phyloP scores from a whole-genome alignment of 176 grass and related monocot species.

The Triticum timopheevii region DNA sequence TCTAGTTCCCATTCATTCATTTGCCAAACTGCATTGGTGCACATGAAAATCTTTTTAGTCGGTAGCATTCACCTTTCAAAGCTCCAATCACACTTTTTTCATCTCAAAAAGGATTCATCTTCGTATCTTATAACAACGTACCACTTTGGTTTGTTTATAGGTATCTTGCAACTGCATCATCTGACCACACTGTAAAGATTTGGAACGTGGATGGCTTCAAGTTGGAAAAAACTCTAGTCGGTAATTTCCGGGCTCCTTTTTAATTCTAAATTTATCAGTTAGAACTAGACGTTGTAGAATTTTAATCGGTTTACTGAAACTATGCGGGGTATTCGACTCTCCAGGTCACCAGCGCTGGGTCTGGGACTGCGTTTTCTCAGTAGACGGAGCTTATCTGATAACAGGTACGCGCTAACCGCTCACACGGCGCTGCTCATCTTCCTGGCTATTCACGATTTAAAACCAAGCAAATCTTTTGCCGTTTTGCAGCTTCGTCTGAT shows the following conservation, averaged over 20 bases:
- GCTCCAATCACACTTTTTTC: not conserved
- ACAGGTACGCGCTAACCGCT: slow-evolving; percentile 45
- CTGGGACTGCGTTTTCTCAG: slow-evolving; percentile 93
- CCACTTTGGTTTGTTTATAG: slow-evolving; percentile 40
- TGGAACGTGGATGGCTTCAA: slow-evolving; percentile 98
- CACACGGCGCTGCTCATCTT: not conserved
- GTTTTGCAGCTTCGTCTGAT: slow-evolving; percentile 82
- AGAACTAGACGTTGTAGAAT: too few relatives aligned
- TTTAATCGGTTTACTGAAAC: too few relatives aligned
- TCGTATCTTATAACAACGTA: not conserved
- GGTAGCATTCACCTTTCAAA: not conserved
- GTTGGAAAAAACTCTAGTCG: slow-evolving; percentile 74
- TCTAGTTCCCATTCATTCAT: slow-evolving; percentile 12
- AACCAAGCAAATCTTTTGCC: not conserved
- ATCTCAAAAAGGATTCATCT: not conserved
- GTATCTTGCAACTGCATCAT: slow-evolving; percentile 91
- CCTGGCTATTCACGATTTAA: not conserved
- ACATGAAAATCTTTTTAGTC: not conserved
- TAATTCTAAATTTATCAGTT: not conserved
- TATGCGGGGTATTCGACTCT: not conserved
- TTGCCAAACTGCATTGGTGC: not conserved
- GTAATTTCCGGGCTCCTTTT: slow-evolving; percentile 30
- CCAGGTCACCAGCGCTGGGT: slow-evolving; percentile 93
- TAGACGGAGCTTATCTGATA: slow-evolving; percentile 89
- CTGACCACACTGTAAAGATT: slow-evolving; percentile 93